phyloP scores from a whole-genome alignment of 1,284 basidiomycete genomes.

The Leccinum variabile region DNA sequence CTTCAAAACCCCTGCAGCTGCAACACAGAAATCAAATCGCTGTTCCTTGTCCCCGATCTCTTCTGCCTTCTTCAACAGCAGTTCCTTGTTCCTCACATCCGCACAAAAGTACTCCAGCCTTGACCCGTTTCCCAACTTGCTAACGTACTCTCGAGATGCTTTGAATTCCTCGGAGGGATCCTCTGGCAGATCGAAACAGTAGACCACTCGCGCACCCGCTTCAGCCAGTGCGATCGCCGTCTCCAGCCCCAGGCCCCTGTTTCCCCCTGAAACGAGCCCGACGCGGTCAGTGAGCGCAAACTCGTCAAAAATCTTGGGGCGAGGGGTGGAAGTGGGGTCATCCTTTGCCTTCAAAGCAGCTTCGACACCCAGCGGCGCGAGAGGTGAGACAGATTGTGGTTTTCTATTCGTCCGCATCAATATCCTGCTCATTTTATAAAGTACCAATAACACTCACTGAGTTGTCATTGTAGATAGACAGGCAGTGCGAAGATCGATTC shows the following conservation, averaged over 20 bases:
- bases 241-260: constrained; percentile 80
- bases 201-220: constrained; percentile 73
- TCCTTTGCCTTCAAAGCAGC: constrained; percentile 52
- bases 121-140: constrained; percentile 44
- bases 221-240: constrained; percentile 78
- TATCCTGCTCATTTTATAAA: neutral
- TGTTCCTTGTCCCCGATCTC: constrained; percentile 50
- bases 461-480: constrained; percentile 15
- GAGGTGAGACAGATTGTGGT: constrained; percentile 49
- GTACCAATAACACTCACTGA: constrained; percentile 14
- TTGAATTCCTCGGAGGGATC: constrained; percentile 69
- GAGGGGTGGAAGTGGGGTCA: constrained; percentile 36
- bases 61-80: constrained; percentile 54
- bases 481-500: neutral
- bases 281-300: constrained; percentile 77
- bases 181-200: constrained; percentile 72
- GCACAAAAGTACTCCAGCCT: constrained; percentile 66
- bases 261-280: constrained; percentile 75
- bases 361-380: constrained; percentile 60
- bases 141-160: constrained; percentile 53
- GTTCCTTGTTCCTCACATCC: constrained; percentile 63
- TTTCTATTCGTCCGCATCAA: constrained; percentile 4
- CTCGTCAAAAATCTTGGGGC: constrained; percentile 63
- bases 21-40: constrained; percentile 1
- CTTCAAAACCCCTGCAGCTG: constrained; percentile 39